Evolutionary conservation across 2,329 filamentous ascomycete species (phyloP).

Genomic region (Aspergillus ochraceoroseus): DNA sequence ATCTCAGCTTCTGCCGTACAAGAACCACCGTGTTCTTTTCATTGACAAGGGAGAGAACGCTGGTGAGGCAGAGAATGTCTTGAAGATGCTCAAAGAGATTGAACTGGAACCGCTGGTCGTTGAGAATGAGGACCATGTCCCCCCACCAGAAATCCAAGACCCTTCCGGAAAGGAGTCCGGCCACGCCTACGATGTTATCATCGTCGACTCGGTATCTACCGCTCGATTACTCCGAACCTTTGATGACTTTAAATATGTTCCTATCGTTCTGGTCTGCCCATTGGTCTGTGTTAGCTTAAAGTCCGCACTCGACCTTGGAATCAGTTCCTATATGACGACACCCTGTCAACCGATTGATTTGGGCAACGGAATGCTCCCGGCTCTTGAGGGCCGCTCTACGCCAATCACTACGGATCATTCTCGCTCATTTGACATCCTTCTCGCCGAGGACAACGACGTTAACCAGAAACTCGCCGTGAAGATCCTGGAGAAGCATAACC

Average conservation of each 20-base stretch:
- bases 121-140: slow-evolving; percentile 65
- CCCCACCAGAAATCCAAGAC: slow-evolving; percentile 52
- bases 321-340: slow-evolving; percentile 98
- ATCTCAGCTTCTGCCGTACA: slow-evolving; percentile 76
- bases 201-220: slow-evolving; percentile 89
- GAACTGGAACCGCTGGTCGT: slow-evolving; percentile 79
- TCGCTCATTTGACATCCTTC: slow-evolving; percentile 87
- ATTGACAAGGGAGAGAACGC: slow-evolving; percentile 84
- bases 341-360: slow-evolving; percentile 91
- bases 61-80: slow-evolving; percentile 61
- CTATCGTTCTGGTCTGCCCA: slow-evolving; percentile 85
- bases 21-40: slow-evolving; percentile 85
- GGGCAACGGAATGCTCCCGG: slow-evolving; percentile 92
- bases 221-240: slow-evolving; percentile 79
- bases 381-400: slow-evolving; percentile 85
- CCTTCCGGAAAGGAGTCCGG: slow-evolving; percentile 44
- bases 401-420: slow-evolving; percentile 90
- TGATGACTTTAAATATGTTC: slow-evolving; percentile 96
- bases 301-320: slow-evolving; percentile 87
- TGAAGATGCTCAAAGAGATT: slow-evolving; percentile 69
- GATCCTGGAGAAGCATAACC: slow-evolving; percentile 93
- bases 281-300: slow-evolving; percentile 88
- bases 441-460: slow-evolving; percentile 95
- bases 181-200: slow-evolving; percentile 85
- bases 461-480: slow-evolving; percentile 95